Conservation (phyloP, 306 rosid species). For the Cercis canadensis region DNA sequence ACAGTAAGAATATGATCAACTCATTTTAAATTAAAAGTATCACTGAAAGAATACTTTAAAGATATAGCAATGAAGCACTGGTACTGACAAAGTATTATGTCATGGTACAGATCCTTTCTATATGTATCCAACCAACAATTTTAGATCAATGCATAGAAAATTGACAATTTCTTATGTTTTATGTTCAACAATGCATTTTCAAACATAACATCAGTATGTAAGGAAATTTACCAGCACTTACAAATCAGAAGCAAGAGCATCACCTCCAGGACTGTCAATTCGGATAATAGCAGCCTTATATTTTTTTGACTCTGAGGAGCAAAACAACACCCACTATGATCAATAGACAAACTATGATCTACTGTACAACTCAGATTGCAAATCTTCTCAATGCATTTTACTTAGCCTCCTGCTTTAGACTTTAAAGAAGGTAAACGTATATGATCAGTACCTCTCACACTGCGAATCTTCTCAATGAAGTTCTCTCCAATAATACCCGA, state of each 20-base stretch:
- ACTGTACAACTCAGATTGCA: not conserved
- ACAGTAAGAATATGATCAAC: slow-evolving; percentile 8
- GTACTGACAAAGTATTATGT: slow-evolving; percentile 25
- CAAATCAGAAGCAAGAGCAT: slow-evolving; percentile 99
- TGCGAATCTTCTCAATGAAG: slow-evolving; percentile 88
- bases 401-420: slow-evolving; percentile 21
- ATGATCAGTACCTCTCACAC: slow-evolving; percentile 74
- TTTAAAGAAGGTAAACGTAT: slow-evolving; percentile 30
- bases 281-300: slow-evolving; percentile 89
- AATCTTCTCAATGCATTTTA: not conserved
- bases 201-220: slow-evolving; percentile 20
- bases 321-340: slow-evolving; percentile 29
- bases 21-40: slow-evolving; percentile 22
- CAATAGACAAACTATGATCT: slow-evolving; percentile 14
- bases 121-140: slow-evolving; percentile 29
- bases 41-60: slow-evolving; percentile 5
- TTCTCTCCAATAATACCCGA: slow-evolving; percentile 81
- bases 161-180: slow-evolving; percentile 26
- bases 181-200: slow-evolving; percentile 32
- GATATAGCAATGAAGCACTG: slow-evolving; percentile 25
- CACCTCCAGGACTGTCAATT: slow-evolving; percentile 99
- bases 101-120: slow-evolving; percentile 25
- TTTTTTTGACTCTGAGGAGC: slow-evolving; percentile 73
- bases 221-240: slow-evolving; percentile 64
- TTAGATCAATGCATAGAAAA: slow-evolving; percentile 24